phyloP scores from a whole-genome alignment of 75 land plant genomes.

The Cunninghamia lanceolata region DNA sequence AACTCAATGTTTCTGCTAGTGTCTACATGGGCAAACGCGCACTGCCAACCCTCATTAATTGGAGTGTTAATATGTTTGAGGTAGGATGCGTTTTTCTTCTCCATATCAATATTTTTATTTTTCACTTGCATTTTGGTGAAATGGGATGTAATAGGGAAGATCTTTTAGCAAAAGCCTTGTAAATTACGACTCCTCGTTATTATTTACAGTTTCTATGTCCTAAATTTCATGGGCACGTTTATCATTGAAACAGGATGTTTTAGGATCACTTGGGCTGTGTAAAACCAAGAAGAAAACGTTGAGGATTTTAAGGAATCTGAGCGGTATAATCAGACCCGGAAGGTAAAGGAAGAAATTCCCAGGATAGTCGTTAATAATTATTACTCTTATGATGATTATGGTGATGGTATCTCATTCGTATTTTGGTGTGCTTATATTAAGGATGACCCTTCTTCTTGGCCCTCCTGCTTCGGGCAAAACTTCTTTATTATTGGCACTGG shows the following conservation, averaged over 20 bases:
- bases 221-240: not conserved
- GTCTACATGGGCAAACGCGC: slow-evolving; percentile 22
- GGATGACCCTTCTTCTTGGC: slow-evolving; percentile 72
- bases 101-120: not conserved
- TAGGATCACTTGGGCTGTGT: not conserved
- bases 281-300: slow-evolving; percentile 48
- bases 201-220: too few relatives aligned
- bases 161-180: too few relatives aligned
- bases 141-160: not conserved
- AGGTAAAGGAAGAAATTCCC: slow-evolving; percentile 21
- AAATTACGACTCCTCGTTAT: too few relatives aligned
- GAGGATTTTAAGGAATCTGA: slow-evolving; percentile 53
- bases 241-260: not conserved
- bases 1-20: slow-evolving; percentile 20
- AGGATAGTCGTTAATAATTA: not conserved
- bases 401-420: not conserved
- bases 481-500: slow-evolving; percentile 61
- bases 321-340: slow-evolving; percentile 77
- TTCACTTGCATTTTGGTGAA: too few relatives aligned
- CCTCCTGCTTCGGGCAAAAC: slow-evolving; percentile 83
- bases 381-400: not conserved
- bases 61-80: slow-evolving; percentile 17
- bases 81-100: not conserved
- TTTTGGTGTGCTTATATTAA: slow-evolving; percentile 14
- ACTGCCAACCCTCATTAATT: slow-evolving; percentile 18